Evolutionary conservation across 202 grass and related monocot species (phyloP).

Genomic region (Carex sylvatica): DNA sequence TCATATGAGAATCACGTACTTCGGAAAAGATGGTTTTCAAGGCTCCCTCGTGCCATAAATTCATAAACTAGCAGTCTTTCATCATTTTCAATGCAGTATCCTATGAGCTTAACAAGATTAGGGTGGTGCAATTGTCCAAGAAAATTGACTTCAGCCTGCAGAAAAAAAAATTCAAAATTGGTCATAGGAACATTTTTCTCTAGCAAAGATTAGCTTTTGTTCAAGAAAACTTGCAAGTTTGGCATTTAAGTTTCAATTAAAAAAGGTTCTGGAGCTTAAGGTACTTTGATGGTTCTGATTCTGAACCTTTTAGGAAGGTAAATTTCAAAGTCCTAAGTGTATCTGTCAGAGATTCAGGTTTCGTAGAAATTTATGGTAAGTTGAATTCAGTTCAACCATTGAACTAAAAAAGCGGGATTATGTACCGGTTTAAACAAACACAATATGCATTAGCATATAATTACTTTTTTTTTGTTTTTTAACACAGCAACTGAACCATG

Average conservation of each 20-base stretch:
- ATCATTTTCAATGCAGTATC: slow-evolving; percentile 87
- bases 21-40: slow-evolving; percentile 95
- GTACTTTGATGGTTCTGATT: not conserved
- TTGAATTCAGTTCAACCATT: not conserved
- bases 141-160: slow-evolving; percentile 83
- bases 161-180: slow-evolving; percentile 9
- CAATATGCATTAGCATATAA: not conserved
- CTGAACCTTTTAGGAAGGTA: not conserved
- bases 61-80: slow-evolving; percentile 85
- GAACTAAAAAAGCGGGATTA: not conserved
- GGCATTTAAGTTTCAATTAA: not conserved
- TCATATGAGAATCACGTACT: slow-evolving; percentile 42
- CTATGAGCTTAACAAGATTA: slow-evolving; percentile 87
- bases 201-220: slow-evolving; percentile 1
- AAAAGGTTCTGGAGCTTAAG: not conserved
- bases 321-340: not conserved
- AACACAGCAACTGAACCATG: not conserved
- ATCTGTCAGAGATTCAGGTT: not conserved
- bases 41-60: slow-evolving; percentile 80
- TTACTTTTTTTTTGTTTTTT: slow-evolving; percentile 9
- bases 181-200: not conserved
- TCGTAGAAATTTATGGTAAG: not conserved
- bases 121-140: slow-evolving; percentile 79
- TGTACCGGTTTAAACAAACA: not conserved
- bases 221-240: slow-evolving; percentile 14